Percentiles rank a stretch among this genome's conserved stretches.
These are phyloP conservation scores for Eudorina sp. DNA, from an alignment of 139 green algal species.

Conservation along the genomic window DNA sequence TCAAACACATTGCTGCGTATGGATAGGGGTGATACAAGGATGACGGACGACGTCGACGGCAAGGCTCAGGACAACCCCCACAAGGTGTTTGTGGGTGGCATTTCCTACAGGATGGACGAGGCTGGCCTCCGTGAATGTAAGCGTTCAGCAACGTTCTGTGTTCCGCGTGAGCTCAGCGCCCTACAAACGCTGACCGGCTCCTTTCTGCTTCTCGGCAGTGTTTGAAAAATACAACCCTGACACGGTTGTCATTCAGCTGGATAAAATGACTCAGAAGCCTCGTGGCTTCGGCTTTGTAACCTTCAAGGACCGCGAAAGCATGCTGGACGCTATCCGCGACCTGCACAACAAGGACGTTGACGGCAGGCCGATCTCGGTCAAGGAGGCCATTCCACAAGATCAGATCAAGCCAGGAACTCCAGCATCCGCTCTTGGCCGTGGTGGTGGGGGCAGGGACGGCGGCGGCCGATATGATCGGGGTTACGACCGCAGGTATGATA, in stretches of 20 bases:
- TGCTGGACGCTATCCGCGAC: constrained; percentile 75
- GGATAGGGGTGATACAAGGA: not conserved
- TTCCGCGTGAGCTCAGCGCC: not conserved
- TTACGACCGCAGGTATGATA: constrained; percentile 31
- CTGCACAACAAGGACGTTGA: constrained; percentile 86
- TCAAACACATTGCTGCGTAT: no score
- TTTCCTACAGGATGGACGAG: constrained; percentile 74
- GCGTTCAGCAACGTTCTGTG: constrained; percentile 28
- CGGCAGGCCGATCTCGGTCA: constrained; percentile 82
- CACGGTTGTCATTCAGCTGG: constrained; percentile 70
- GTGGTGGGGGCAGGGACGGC: constrained; percentile 14
- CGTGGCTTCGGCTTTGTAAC: constrained; percentile 91
- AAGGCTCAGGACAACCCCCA: constrained; percentile 22
- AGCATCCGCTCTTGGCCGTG: constrained; percentile 67
- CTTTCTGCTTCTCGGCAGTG: constrained; percentile 50
- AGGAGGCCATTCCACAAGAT: constrained; percentile 78
- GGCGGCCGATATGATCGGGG: constrained; percentile 25
- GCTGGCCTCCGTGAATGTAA: constrained; percentile 68
- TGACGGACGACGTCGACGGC: constrained; percentile 3
- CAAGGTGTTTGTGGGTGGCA: constrained; percentile 79
- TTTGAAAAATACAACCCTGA: constrained; percentile 68
- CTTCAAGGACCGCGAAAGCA: constrained; percentile 76
- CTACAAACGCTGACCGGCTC: not conserved
- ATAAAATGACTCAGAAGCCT: constrained; percentile 74
- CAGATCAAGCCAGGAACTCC: constrained; percentile 81